phyloP scores from a whole-genome alignment of 2,329 filamentous ascomycete species.

The Diplocarpon rosae region DNA sequence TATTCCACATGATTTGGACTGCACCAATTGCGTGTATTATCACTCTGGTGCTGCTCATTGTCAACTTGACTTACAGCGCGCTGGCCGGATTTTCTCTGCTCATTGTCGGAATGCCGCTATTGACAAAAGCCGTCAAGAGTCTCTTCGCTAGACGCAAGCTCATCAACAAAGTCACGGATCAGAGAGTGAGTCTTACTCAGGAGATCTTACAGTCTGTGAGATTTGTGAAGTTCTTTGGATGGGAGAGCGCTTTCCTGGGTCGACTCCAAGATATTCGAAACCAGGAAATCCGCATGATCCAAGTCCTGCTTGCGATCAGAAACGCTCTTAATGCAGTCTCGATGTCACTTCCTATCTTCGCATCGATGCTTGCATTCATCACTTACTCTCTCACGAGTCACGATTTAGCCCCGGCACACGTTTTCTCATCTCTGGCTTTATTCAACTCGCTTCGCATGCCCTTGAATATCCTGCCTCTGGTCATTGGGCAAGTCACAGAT shows the following conservation, averaged over 20 bases:
- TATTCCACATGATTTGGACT: conserved; percentile 90
- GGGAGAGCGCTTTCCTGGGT: conserved; percentile 78
- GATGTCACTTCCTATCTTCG: conserved; percentile 65
- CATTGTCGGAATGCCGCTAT: conserved; percentile 62
- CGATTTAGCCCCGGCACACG: conserved; percentile 57
- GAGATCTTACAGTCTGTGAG: conserved; percentile 85
- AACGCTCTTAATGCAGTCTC: conserved; percentile 57
- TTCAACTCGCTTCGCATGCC: conserved; percentile 90
- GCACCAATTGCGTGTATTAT: conserved; percentile 68
- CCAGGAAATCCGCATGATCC: conserved; percentile 73
- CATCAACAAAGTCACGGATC: conserved; percentile 92
- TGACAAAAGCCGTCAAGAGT: conserved; percentile 66
- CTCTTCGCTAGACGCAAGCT: conserved; percentile 63
- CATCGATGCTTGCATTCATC: conserved; percentile 91
- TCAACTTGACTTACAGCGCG: conserved; percentile 86
- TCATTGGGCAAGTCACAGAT: conserved; percentile 83
- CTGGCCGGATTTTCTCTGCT: conserved; percentile 79
- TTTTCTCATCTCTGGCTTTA: conserved; percentile 87
- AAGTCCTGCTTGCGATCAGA: conserved; percentile 62
- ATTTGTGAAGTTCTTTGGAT: conserved; percentile 95
- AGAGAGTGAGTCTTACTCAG: conserved; percentile 81
- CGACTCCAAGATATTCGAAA: conserved; percentile 64
- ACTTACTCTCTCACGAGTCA: conserved; percentile 61
- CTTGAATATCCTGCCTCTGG: conserved; percentile 76
- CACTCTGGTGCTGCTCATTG: conserved; percentile 65